Base-by-base conservation (phyloP, 192 early-diverging fungal species). In the Backusella sp. region DNA sequence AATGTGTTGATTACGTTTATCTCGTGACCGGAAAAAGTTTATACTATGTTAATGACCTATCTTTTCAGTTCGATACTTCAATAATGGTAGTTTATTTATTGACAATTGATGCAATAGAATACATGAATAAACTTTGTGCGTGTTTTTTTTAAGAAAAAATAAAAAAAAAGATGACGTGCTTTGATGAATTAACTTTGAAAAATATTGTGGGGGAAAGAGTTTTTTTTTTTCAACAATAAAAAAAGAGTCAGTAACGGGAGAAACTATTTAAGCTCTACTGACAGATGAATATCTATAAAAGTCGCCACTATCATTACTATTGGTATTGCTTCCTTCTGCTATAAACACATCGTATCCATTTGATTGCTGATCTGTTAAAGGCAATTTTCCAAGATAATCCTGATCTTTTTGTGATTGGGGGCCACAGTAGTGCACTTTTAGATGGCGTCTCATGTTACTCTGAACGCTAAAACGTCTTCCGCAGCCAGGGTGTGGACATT, bases 361-460 rank as follows among this genome's bases (percentile, higher is more conserved):
- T 26, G 56, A 15, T 62, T 62, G 56, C 26, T 23, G 26, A 1
- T 28, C 9, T 28, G 21, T 62, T 12, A 62, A 62, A 14, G 56
- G 56, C 28, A 62, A 28, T 12, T 26, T 62, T 62, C 56, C 56
- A 9, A 69, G 21, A 26, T 69, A 69, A 21, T 37, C 14, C 23
- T 69, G 68, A 39, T 36, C 34, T 68, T 39, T 36, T 7, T 39
- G 68, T 7, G 66, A 67, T n/a, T 67, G 66, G 1, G 68, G 68
- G 26, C 37, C 37, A 44, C 66, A 76, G 67, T 75, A 67, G 30
- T 65, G 66, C 2, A 72, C 44, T 68, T 49, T 74, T n/a, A 74
- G 26, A 65, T 74, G 73, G 6, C 73, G 56, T 42, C 73, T 62
- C 73, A 74, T 74, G 35, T 74, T 74, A 42, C 73, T 74, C 23